Evolutionary conservation across 768 basidiomycete genomes (phyloP), one percentile per base, ranked within the genome.

Genomic region (Boletus reticulatus): DNA sequence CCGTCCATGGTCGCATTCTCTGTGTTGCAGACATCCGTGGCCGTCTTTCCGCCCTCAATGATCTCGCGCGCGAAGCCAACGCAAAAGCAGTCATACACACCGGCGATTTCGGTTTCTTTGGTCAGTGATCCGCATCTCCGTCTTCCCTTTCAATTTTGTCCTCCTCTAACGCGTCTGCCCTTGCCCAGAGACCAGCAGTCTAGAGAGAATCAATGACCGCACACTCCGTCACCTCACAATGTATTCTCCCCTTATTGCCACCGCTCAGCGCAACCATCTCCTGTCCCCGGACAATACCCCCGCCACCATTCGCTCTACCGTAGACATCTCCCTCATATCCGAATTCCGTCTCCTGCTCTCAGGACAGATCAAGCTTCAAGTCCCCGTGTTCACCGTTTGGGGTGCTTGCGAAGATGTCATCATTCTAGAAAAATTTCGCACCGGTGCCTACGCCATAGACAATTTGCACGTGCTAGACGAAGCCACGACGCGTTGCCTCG

Each of bases 51-150:
- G 84, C 84, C 46, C 82, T 99, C 68, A 98, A 98, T 72, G 84
- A 92, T 72, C 84, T 97, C 51, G 95, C 95, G 17, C 77, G 87
- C 44, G 93, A 97, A 62, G 85, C 84, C 54, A 88, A 90, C 67
- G 97, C 94, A 22, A 83, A 87, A 55, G 96, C 94, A 17, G 87
- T 98, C 70, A 91, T 99, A 56, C 96, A 98, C 70, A 96, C 95
- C 0, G 97, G 97, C 50, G 97, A 99, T 77, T 98, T 98, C 84
- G 97, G 97, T 56, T 97, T 99, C 76, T 97, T 96, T 72, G 93
- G 92, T 87, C 61, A 59, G 80, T 72, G 24, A 60, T 53, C 22
- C 48, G 39, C 41, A 38, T 53, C 41, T 45, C 43, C 37, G 7
- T 52, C 42, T 38, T 52, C 43, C 36, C 39, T 41, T 22, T 41